These are phyloP conservation scores for Thinopyrum elongatum DNA, from an alignment of 176 grass and related monocot genomes.

Conservation along the genomic window DNA sequence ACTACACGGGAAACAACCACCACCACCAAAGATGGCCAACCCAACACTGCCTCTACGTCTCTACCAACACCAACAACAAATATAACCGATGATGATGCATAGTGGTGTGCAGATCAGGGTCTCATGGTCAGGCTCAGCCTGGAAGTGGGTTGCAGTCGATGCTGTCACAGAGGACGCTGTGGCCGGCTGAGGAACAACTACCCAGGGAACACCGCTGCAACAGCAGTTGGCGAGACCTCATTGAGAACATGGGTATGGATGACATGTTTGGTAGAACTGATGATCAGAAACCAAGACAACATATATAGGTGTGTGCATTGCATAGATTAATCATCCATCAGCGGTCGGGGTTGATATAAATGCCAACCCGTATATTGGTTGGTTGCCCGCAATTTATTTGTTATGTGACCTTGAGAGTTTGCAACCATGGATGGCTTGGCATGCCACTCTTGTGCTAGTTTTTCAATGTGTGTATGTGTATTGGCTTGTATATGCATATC, in stretches of 20 bases:
- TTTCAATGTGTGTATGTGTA: background rate
- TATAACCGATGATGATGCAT: background rate
- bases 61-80: background rate
- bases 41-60: background rate
- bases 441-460: background rate
- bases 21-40: background rate
- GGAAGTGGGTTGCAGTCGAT: background rate
- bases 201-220: background rate
- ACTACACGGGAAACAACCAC: background rate
- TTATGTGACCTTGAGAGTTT: background rate
- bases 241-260: background rate
- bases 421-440: background rate
- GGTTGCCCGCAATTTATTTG: background rate
- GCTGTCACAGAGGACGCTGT: constrained; percentile 1
- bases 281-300: no score
- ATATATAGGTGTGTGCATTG: background rate
- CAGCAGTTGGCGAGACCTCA: background rate
- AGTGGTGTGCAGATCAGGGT: background rate
- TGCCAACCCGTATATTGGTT: background rate
- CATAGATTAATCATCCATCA: background rate
- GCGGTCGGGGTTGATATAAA: background rate
- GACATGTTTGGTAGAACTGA: constrained; percentile 14
- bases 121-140: background rate
- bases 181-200: constrained; percentile 10
- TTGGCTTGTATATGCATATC: background rate